Evolutionary conservation across 768 basidiomycete genomes (phyloP), one percentile per base, ranked within the genome.

Genomic region (Mrakia blollopis): DNA sequence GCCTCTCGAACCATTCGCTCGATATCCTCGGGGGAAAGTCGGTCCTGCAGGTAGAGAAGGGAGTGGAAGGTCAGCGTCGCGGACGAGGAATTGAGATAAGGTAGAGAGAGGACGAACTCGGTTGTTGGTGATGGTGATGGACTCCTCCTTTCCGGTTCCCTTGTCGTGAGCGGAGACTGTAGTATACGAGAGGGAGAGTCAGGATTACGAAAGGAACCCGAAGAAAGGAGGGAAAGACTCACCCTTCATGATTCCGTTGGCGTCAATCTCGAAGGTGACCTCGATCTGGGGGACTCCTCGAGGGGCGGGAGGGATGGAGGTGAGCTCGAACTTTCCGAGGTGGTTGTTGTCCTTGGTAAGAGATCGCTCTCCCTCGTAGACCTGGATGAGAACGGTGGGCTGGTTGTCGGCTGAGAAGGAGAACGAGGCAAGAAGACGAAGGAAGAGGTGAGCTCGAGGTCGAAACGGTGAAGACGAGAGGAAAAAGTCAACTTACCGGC

Each of bases 301-400:
- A 35, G 85, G 86, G 23, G 65, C 57, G 44, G 61, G 73, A 11
- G 39, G 69, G 62, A 75, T 73, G n/a, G 39, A 72, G 28, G 60
- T 47, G 37, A 79, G 71, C 69, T 77, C 69, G 84, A 97, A 98
- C 84, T 94, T 94, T 86, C 96, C 95, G 80, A 98, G 91, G 70
- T 91, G 90, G 86, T 97, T 96, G 89, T 97, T 98, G 86, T 98
- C 96, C 89, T 96, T 96, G 80, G 96, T 98, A 81, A 97, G 86
- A 67, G 93, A 89, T 83, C 96, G 94, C 86, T 98, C 95, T 84
- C 95, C 95, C 88, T 98, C 95, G 84, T 87, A 98, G 79, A 98
- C 96, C 85, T 98, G 95, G 85, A 98, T 95, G 82, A 98, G 86
- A 81, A 98, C 95, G 72, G 93, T 94, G 67, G 92, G 93, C 86